Conservation (phyloP, 2,329 filamentous ascomycete species). For the Hypoxylon sp. region DNA sequence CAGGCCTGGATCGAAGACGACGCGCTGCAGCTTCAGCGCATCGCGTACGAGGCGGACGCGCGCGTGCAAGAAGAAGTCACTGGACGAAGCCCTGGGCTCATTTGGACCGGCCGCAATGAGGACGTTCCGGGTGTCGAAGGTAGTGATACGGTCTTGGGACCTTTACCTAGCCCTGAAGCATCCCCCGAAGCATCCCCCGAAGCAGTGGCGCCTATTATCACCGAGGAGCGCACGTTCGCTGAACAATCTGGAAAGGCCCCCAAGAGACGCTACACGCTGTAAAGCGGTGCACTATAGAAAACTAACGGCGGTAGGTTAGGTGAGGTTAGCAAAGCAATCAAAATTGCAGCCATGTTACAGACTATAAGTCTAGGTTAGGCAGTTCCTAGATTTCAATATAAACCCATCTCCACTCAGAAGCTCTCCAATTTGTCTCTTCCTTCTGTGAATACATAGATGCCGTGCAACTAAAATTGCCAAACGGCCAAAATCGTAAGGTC, state of each 20-base stretch:
- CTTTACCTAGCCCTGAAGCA: neutral
- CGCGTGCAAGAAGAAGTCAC: neutral
- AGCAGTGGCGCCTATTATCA: neutral
- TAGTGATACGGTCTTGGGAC: neutral
- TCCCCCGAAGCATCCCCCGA: neutral
- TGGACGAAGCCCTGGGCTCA: neutral
- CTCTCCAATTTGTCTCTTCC: neutral
- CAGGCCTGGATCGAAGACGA: conserved; percentile 1
- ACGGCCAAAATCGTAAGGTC: too few relatives aligned
- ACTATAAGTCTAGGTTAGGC: neutral
- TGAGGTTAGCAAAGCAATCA: neutral
- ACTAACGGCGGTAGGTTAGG: neutral
- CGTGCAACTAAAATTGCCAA: too few relatives aligned
- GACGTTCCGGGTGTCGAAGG: neutral
- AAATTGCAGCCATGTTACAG: neutral
- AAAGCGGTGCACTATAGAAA: neutral
- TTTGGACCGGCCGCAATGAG: neutral
- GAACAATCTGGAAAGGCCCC: neutral
- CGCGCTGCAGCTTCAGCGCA: neutral
- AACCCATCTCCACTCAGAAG: neutral
- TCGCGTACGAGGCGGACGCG: neutral
- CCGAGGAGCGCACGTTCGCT: neutral
- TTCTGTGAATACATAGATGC: neutral
- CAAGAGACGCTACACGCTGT: neutral
- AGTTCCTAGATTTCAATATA: neutral